Percentiles rank a stretch among this genome's conserved stretches.
Conservation (phyloP, 148 eudicot genomes). For the Drosera capensis region DNA sequence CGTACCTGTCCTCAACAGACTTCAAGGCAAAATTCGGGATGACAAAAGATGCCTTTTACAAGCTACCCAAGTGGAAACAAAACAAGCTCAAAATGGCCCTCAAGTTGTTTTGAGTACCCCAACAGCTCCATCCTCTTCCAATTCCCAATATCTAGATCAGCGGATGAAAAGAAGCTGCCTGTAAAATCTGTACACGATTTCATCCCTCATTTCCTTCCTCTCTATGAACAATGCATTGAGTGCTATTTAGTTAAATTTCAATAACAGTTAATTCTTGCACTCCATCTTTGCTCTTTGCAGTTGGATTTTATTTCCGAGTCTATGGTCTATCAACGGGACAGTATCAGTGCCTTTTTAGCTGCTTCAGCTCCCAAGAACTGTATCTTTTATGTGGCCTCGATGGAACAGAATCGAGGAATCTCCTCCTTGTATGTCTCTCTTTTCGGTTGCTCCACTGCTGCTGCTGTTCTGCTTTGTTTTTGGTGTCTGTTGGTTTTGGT, state of each 20-base stretch:
- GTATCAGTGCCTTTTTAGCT: constrained; percentile 61
- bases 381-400: constrained; percentile 9
- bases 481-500: constrained; percentile 2
- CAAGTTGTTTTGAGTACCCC: constrained; percentile 39
- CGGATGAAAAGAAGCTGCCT: neutral
- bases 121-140: neutral
- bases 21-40: constrained; percentile 83
- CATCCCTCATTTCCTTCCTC: neutral
- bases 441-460: neutral
- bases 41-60: constrained; percentile 64
- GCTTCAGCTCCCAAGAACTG: constrained; percentile 56
- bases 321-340: constrained; percentile 20
- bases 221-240: too few species aligned
- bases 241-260: too few species aligned
- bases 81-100: constrained; percentile 82
- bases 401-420: constrained; percentile 18
- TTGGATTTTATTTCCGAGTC: neutral
- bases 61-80: constrained; percentile 95
- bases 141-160: neutral
- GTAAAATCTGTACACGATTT: neutral
- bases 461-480: constrained; percentile 7
- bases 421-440: constrained; percentile 5
- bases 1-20: constrained; percentile 72
- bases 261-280: too few species aligned
- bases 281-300: neutral